phyloP scores from a whole-genome alignment of 352 stramenopile genomes.

The Elongisporangium undulatum region DNA sequence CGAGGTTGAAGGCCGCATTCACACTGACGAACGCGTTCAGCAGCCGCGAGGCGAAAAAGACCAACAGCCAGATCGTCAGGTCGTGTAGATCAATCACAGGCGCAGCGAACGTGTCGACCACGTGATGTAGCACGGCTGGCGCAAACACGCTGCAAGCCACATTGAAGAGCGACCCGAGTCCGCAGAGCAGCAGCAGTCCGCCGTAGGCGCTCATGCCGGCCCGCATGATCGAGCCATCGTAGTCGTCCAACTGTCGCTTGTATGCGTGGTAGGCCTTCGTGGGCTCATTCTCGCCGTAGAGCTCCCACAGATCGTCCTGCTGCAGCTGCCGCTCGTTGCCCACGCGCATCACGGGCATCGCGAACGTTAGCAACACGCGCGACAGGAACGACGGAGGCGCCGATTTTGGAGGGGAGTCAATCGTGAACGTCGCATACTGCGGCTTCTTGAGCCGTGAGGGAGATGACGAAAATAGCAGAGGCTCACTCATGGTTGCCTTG shows the following conservation, averaged over 20 bases:
- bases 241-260: slow-evolving; percentile 10
- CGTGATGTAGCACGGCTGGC: slow-evolving; percentile 37
- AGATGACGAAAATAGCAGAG: not conserved
- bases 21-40: slow-evolving; percentile 18
- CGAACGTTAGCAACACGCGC: slow-evolving; percentile 40
- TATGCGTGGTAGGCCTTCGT: slow-evolving; percentile 19
- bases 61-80: slow-evolving; percentile 26
- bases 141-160: slow-evolving; percentile 31
- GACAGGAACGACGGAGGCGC: slow-evolving; percentile 12
- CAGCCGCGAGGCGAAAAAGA: slow-evolving; percentile 36
- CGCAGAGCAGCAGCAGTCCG: slow-evolving; percentile 17
- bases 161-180: slow-evolving; percentile 20
- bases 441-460: not conserved
- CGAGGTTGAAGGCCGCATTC: slow-evolving; percentile 20
- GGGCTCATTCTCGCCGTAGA: slow-evolving; percentile 20
- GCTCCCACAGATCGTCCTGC: slow-evolving; percentile 35
- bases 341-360: slow-evolving; percentile 25
- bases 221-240: slow-evolving; percentile 20
- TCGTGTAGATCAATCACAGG: slow-evolving; percentile 20
- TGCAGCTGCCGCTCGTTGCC: slow-evolving; percentile 43
- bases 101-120: slow-evolving; percentile 25
- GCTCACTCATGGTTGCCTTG: not conserved
- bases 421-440: not conserved
- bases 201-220: slow-evolving; percentile 24
- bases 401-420: not conserved